Conservation (phyloP, 2,329 filamentous ascomycete genomes). For the Diaporthe vexans region DNA sequence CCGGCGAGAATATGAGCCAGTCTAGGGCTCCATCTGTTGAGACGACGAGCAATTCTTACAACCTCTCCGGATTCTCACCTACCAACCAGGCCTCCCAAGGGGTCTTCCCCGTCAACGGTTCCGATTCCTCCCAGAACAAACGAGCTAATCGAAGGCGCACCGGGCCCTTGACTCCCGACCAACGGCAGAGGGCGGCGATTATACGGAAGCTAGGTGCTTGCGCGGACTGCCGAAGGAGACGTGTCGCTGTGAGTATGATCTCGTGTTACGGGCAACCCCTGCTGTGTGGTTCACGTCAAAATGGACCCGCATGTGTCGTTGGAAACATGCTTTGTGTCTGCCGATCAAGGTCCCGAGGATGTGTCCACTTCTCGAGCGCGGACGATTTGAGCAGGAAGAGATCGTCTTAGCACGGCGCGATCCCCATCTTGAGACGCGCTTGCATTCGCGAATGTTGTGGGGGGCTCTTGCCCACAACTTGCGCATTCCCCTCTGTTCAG, state of each 20-base stretch:
- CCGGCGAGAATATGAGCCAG: conserved; percentile 59
- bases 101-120: conserved; percentile 68
- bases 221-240: conserved; percentile 66
- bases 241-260: conserved; percentile 69
- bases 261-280: background rate
- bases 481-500: background rate
- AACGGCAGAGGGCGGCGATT: conserved; percentile 70
- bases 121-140: conserved; percentile 66
- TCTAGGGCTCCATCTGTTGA: conserved; percentile 59
- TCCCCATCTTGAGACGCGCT: background rate
- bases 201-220: conserved; percentile 73
- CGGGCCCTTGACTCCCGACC: conserved; percentile 69
- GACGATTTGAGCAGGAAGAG: background rate
- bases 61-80: conserved; percentile 64
- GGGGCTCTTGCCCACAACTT: too few relatives aligned
- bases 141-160: conserved; percentile 71
- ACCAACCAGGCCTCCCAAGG: conserved; percentile 59
- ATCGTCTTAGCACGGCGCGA: too few relatives aligned
- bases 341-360: background rate
- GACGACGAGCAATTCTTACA: conserved; percentile 65
- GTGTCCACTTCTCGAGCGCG: background rate
- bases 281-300: background rate
- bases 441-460: background rate
- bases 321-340: background rate
- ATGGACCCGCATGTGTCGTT: background rate